phyloP scores from a whole-genome alignment of 169 alveolate species.

The Theileria equi region DNA sequence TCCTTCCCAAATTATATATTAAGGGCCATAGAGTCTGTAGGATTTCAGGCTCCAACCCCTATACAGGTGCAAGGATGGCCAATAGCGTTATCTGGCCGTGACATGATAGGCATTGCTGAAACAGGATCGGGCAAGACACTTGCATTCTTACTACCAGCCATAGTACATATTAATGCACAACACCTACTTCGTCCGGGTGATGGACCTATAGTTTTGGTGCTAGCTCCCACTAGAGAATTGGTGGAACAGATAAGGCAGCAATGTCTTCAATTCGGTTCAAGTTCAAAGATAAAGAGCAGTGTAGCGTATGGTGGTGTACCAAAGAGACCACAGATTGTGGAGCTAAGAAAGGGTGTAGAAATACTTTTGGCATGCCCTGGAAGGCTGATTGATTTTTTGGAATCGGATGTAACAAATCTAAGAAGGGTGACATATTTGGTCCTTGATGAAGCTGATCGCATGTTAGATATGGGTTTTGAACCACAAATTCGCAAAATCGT shows the following conservation, averaged over 20 bases:
- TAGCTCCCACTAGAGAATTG: conserved; percentile 99
- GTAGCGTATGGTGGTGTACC: conserved; percentile 96
- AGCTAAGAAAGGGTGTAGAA: conserved; percentile 92
- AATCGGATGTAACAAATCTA: conserved; percentile 87
- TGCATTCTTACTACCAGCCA: conserved; percentile 94
- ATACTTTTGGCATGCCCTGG: conserved; percentile 95
- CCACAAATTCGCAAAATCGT: conserved; percentile 93
- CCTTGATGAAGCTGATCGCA: conserved; percentile 97
- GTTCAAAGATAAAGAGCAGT: conserved; percentile 83
- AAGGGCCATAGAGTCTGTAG: conserved; percentile 80
- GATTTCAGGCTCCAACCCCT: conserved; percentile 91
- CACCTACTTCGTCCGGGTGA: conserved; percentile 87
- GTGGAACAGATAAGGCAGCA: conserved; percentile 95
- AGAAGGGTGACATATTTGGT: conserved; percentile 95
- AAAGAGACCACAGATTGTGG: conserved; percentile 81
- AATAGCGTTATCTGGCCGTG: conserved; percentile 90
- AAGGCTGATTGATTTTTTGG: conserved; percentile 93
- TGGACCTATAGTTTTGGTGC: conserved; percentile 96
- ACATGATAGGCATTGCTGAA: conserved; percentile 97
- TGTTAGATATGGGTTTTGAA: conserved; percentile 99
- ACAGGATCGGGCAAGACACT: conserved; percentile 99
- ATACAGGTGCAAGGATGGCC: conserved; percentile 97
- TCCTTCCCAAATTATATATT: conserved; percentile 91
- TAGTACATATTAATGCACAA: conserved; percentile 91
- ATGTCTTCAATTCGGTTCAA: conserved; percentile 83